Conservation (phyloP, 1,284 basidiomycete species). For the Leccinum solheimii region DNA sequence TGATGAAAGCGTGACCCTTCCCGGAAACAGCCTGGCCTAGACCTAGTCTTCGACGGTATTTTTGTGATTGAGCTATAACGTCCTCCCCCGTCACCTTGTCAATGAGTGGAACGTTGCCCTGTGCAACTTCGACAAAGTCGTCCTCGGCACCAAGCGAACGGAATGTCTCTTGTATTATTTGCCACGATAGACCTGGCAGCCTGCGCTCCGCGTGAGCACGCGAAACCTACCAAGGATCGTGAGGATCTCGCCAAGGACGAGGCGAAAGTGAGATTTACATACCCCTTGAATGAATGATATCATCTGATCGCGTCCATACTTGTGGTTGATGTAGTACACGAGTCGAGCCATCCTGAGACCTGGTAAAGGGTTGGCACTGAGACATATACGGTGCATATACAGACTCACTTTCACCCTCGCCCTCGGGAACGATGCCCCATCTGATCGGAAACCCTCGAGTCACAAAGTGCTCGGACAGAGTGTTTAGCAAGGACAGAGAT, state of each 20-base stretch:
- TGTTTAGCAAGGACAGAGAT: conserved; percentile 62
- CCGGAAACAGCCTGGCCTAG: conserved; percentile 26
- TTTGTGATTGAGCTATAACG: conserved; percentile 43
- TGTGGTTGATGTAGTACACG: conserved; percentile 66
- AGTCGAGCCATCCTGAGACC: conserved; percentile 72
- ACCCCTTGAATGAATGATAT: conserved; percentile 62
- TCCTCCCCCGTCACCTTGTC: conserved; percentile 24
- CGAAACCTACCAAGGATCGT: conserved; percentile 33
- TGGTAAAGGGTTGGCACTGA: conserved; percentile 31
- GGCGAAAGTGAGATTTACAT: conserved; percentile 18
- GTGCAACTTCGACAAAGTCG: conserved; percentile 45
- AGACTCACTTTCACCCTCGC: conserved; percentile 56
- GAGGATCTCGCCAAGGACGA: neutral
- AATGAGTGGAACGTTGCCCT: conserved; percentile 30
- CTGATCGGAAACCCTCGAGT: conserved; percentile 72
- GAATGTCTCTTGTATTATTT: conserved; percentile 45
- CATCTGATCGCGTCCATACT: conserved; percentile 63
- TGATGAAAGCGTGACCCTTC: conserved; percentile 77
- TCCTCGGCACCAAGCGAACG: conserved; percentile 33
- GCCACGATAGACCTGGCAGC: conserved; percentile 45
- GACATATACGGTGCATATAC: neutral
- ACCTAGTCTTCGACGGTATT: conserved; percentile 58
- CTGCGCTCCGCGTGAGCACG: conserved; percentile 38
- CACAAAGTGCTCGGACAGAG: conserved; percentile 68
- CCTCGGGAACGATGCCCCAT: conserved; percentile 80